These are phyloP conservation scores for Kwoniella heveanensis DNA, from an alignment of 768 basidiomycete species.

Conservation along the genomic window DNA sequence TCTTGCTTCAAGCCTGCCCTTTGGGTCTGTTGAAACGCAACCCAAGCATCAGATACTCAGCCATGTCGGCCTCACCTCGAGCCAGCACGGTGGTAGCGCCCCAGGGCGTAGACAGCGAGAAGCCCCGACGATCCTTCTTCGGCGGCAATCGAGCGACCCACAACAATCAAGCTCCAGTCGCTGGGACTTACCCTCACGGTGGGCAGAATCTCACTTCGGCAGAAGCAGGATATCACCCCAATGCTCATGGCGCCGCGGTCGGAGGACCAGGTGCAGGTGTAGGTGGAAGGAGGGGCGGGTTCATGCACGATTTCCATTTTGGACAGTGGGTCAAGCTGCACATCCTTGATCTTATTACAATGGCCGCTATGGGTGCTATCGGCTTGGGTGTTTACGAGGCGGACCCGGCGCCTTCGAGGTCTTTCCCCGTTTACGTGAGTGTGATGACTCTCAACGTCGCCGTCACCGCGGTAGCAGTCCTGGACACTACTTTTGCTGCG, in stretches of 20 bases:
- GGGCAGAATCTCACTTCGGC: background rate
- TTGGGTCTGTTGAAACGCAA: no score
- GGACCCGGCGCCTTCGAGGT: constrained; percentile 51
- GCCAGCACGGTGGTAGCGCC: background rate
- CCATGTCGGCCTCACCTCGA: constrained; percentile 2
- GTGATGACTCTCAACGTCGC: no score
- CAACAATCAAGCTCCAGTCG: background rate
- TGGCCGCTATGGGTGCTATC: constrained; percentile 62
- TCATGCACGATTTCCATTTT: constrained; percentile 31
- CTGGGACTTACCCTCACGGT: background rate
- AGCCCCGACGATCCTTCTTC: constrained; percentile 17
- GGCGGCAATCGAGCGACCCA: constrained; percentile 8
- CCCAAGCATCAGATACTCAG: background rate
- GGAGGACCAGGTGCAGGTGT: background rate
- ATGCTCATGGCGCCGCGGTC: no score
- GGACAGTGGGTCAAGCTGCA: constrained; percentile 57
- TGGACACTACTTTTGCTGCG: no score
- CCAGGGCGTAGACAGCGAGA: constrained; percentile 2
- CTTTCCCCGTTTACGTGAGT: constrained; percentile 49
- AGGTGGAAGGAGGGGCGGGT: constrained; percentile 11
- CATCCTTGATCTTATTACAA: constrained; percentile 62
- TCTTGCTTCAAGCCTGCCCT: no score
- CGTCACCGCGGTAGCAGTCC: no score
- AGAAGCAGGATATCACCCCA: constrained; percentile 8
- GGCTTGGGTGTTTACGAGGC: constrained; percentile 64